A percentile compares a stretch with the other conserved stretches of the same genome.
phyloP scores from a whole-genome alignment of 768 basidiomycete species.

The Mycena amicta region DNA sequence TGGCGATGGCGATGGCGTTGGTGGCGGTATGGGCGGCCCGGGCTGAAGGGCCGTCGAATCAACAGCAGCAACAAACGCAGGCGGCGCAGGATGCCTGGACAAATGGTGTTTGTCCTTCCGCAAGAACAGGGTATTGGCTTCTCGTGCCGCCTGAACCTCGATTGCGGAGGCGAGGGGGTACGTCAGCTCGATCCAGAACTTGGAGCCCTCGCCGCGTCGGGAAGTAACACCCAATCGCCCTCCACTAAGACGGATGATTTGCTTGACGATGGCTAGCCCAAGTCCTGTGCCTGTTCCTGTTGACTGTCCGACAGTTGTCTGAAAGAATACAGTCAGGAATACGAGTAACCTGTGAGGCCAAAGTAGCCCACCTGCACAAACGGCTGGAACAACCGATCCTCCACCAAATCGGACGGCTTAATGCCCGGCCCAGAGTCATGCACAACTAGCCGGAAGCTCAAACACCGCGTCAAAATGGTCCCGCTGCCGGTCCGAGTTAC shows the following conservation, averaged over 20 bases:
- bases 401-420: constrained; percentile 27
- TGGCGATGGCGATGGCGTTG: background rate
- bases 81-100: background rate
- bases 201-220: constrained; percentile 39
- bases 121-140: constrained; percentile 1
- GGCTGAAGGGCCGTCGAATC: background rate
- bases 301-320: constrained; percentile 41
- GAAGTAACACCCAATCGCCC: constrained; percentile 38
- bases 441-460: constrained; percentile 24
- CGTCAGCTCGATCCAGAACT: constrained; percentile 44
- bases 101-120: background rate
- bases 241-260: constrained; percentile 43
- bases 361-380: constrained; percentile 28
- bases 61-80: background rate
- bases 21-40: constrained; percentile 4
- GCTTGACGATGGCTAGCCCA: constrained; percentile 45
- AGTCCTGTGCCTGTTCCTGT: constrained; percentile 44
- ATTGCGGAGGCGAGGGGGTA: constrained; percentile 16
- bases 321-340: no score
- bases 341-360: no score
- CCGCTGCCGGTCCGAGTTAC: constrained; percentile 4
- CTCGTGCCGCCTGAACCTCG: constrained; percentile 11
- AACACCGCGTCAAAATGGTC: constrained; percentile 13
- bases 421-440: constrained; percentile 23
- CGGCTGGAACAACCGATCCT: constrained; percentile 28